Evolutionary conservation across 768 basidiomycete species (phyloP).

Genomic region (Phylloporus sp.): DNA sequence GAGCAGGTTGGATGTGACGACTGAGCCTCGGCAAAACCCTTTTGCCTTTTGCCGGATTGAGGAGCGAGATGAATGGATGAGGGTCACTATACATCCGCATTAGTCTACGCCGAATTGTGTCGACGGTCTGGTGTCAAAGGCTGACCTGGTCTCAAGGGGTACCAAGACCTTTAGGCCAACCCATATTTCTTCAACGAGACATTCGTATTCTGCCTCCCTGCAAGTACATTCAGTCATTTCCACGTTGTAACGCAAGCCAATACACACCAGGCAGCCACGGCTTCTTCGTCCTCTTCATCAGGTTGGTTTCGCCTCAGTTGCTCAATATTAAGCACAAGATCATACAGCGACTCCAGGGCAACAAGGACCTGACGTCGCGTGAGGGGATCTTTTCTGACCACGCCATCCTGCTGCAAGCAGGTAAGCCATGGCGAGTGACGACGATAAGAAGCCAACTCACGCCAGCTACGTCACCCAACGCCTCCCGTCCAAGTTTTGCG

Average conservation of each 20-base stretch:
- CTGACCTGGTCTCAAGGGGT: conserved; percentile 88
- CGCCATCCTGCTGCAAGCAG: conserved; percentile 48
- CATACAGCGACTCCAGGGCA: conserved; percentile 81
- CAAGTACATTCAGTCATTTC: conserved; percentile 2
- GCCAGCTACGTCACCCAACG: conserved; percentile 57
- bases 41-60: conserved; percentile 88
- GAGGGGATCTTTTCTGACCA: conserved; percentile 67
- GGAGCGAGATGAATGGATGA: conserved; percentile 93
- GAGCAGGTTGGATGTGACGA: conserved; percentile 71
- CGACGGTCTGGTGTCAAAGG: neutral
- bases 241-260: neutral
- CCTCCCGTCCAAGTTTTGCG: conserved; percentile 68
- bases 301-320: conserved; percentile 80
- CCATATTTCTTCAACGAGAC: conserved; percentile 71
- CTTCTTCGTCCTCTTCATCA: conserved; percentile 44
- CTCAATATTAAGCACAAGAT: conserved; percentile 77
- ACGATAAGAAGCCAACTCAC: conserved; percentile 30
- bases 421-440: neutral
- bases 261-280: conserved; percentile 41
- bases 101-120: neutral
- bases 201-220: conserved; percentile 57
- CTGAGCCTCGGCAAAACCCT: conserved; percentile 84
- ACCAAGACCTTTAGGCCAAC: conserved; percentile 78
- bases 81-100: conserved; percentile 56
- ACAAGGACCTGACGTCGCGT: conserved; percentile 72